Evolutionary conservation across 441 rosid species (phyloP).

Genomic region (Erodium texanum): DNA sequence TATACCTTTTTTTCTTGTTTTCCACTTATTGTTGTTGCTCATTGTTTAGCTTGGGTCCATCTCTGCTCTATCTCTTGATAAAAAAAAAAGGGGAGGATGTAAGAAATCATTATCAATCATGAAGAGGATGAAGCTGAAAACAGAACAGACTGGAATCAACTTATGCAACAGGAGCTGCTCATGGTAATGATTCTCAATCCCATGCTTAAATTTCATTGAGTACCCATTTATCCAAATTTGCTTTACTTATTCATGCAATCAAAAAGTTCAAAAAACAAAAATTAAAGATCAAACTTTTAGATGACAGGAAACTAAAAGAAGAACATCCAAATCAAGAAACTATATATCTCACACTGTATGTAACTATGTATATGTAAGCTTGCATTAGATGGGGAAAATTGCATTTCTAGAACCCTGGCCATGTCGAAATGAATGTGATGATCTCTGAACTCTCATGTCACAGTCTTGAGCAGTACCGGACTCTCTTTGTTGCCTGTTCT

Average conservation of each 20-base stretch:
- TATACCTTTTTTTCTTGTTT: constrained; percentile 9
- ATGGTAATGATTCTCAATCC: constrained; percentile 29
- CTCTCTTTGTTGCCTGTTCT: constrained; percentile 26
- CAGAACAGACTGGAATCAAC: constrained; percentile 6
- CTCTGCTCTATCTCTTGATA: neutral
- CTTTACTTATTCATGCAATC: neutral
- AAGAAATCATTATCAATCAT: constrained; percentile 28
- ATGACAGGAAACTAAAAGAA: neutral
- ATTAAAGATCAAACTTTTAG: neutral
- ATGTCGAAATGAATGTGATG: constrained; percentile 41
- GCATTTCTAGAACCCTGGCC: constrained; percentile 40
- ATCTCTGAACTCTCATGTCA: constrained; percentile 20
- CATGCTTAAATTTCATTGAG: constrained; percentile 23
- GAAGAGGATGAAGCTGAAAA: constrained; percentile 12
- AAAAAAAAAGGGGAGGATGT: constrained; percentile 8
- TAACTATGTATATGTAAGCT: constrained; percentile 13
- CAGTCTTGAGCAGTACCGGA: neutral
- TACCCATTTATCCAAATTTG: neutral
- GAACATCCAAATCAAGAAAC: constrained; percentile 15
- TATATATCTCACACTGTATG: constrained; percentile 15
- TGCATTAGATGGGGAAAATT: constrained; percentile 37
- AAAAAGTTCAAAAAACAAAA: neutral
- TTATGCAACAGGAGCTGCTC: constrained; percentile 18
- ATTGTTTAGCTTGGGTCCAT: constrained; percentile 18
- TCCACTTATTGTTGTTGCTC: constrained; percentile 17